A percentile compares a stretch with the other conserved stretches of the same genome.
phyloP scores from a whole-genome alignment of 2,329 filamentous ascomycete genomes.

The Cryphonectria japonica region DNA sequence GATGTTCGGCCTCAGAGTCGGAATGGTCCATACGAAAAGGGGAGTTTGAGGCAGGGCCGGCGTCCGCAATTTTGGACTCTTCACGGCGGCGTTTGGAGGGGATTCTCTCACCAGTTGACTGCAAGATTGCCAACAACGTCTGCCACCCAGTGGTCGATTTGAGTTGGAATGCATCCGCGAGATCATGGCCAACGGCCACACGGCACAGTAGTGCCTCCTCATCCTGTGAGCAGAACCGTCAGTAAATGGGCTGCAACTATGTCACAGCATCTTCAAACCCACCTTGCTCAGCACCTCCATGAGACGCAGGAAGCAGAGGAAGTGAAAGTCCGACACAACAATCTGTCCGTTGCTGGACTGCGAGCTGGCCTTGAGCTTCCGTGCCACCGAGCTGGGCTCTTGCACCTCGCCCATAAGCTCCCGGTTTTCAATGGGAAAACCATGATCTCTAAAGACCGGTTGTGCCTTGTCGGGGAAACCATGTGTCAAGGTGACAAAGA shows the following conservation, averaged over 20 bases:
- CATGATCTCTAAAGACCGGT: constrained; percentile 73
- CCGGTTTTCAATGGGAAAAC: constrained; percentile 91
- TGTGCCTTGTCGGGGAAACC: constrained; percentile 85
- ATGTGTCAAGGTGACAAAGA: constrained; percentile 93
- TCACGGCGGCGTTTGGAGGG: constrained; percentile 67
- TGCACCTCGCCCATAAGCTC: constrained; percentile 85
- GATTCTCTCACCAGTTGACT: constrained; percentile 96
- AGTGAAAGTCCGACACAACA: constrained; percentile 88
- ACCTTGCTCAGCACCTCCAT: constrained; percentile 87
- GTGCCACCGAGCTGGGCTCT: constrained; percentile 70
- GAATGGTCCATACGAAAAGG: constrained; percentile 35
- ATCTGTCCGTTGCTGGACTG: constrained; percentile 65
- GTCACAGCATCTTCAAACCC: constrained; percentile 38
- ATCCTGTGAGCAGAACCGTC: constrained; percentile 61
- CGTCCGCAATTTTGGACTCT: constrained; percentile 34
- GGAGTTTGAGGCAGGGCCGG: constrained; percentile 29
- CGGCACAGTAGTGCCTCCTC: constrained; percentile 86
- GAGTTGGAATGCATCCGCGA: constrained; percentile 79
- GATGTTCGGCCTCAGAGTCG: constrained; percentile 50
- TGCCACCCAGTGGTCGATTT: constrained; percentile 91
- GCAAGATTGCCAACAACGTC: constrained; percentile 87
- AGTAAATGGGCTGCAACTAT: background rate
- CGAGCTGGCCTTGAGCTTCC: constrained; percentile 67
- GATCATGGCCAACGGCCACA: constrained; percentile 80
- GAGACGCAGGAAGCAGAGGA: constrained; percentile 83